A percentile compares a stretch with the other conserved stretches of the same genome.
phyloP scores from a whole-genome alignment of 2,329 filamentous ascomycete genomes.

The Fusarium stilboides region DNA sequence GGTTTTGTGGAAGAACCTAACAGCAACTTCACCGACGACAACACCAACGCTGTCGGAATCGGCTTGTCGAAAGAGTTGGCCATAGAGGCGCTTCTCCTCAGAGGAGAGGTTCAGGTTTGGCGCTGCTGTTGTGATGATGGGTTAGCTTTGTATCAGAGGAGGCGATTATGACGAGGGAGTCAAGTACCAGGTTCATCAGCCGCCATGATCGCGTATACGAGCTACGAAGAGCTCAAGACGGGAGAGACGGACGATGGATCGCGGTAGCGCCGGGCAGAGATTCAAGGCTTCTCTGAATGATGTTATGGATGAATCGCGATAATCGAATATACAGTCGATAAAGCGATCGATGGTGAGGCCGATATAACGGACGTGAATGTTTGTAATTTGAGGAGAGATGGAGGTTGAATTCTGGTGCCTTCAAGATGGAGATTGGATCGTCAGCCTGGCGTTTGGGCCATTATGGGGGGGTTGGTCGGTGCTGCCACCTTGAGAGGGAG shows the following conservation, averaged over 20 bases:
- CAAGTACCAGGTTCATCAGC: slow-evolving; percentile 48
- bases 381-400: slow-evolving; percentile 32
- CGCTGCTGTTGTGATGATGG: slow-evolving; percentile 57
- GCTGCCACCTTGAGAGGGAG: slow-evolving; percentile 42
- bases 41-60: slow-evolving; percentile 93
- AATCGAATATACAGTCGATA: slow-evolving; percentile 14
- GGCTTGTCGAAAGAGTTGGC: slow-evolving; percentile 92
- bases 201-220: slow-evolving; percentile 52
- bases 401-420: slow-evolving; percentile 39
- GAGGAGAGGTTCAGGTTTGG: slow-evolving; percentile 87
- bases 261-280: slow-evolving; percentile 31
- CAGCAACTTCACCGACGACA: slow-evolving; percentile 94
- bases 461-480: slow-evolving; percentile 48
- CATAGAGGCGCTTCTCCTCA: slow-evolving; percentile 95
- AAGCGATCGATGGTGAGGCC: slow-evolving; percentile 26
- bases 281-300: slow-evolving; percentile 12
- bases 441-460: slow-evolving; percentile 46
- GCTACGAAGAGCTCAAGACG: slow-evolving; percentile 47
- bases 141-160: slow-evolving; percentile 33
- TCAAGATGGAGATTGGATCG: slow-evolving; percentile 45
- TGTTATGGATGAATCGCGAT: slow-evolving; percentile 4
- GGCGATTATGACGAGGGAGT: slow-evolving; percentile 1
- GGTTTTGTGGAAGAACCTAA: slow-evolving; percentile 98
- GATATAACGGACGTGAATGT: slow-evolving; percentile 22
- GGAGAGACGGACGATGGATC: slow-evolving; percentile 37